Percentiles rank a stretch among this genome's conserved stretches.
phyloP scores from a whole-genome alignment of 2,329 filamentous ascomycete genomes.

The Alternaria sp. region DNA sequence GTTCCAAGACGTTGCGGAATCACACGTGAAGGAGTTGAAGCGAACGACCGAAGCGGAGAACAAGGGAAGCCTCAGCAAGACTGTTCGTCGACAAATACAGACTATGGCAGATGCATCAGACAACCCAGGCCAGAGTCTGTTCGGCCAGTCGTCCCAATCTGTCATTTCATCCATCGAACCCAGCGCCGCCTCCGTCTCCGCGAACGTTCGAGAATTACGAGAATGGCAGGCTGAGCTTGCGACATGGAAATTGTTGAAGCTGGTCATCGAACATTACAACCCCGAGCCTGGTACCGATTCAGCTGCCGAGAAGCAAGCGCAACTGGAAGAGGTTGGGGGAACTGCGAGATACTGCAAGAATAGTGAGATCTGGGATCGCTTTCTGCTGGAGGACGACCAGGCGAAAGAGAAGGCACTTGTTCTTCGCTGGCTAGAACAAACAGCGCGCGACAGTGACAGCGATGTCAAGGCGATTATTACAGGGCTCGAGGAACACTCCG shows the following conservation, averaged over 20 bases:
- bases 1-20: slow-evolving; percentile 59
- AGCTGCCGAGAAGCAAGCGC: slow-evolving; percentile 40
- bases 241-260: slow-evolving; percentile 85
- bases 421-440: slow-evolving; percentile 84
- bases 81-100: slow-evolving; percentile 41
- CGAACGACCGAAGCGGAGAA: slow-evolving; percentile 51
- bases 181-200: slow-evolving; percentile 26
- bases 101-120: slow-evolving; percentile 33
- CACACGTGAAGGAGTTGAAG: slow-evolving; percentile 55
- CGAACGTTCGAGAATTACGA: slow-evolving; percentile 59
- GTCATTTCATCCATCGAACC: slow-evolving; percentile 23
- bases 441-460: slow-evolving; percentile 69
- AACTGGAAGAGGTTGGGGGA: slow-evolving; percentile 38
- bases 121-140: slow-evolving; percentile 13
- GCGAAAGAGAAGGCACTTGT: slow-evolving; percentile 81
- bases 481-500: slow-evolving; percentile 73
- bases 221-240: slow-evolving; percentile 83
- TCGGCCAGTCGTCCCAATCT: slow-evolving; percentile 28
- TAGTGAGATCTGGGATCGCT: slow-evolving; percentile 72
- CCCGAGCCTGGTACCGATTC: slow-evolving; percentile 45
- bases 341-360: slow-evolving; percentile 63
- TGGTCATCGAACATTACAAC: slow-evolving; percentile 74
- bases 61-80: slow-evolving; percentile 38
- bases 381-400: slow-evolving; percentile 73
- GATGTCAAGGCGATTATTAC: slow-evolving; percentile 78